Base-by-base conservation (phyloP, 2,329 filamentous ascomycete genomes). In the Alternaria sp. region DNA sequence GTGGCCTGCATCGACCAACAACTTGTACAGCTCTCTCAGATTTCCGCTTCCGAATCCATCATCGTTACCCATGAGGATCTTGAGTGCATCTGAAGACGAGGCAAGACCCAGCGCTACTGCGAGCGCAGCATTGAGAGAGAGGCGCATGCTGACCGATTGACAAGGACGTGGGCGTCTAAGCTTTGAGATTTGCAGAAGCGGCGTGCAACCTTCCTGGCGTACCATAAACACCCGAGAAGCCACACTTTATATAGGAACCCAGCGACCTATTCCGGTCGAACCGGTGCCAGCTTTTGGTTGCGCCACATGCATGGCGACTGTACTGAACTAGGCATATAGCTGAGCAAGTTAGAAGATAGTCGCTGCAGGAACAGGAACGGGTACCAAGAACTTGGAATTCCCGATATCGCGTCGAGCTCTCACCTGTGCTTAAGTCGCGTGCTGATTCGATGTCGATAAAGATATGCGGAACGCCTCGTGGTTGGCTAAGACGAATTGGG, bases 11-110 rank as follows among this genome's bases (percentile, higher is more conserved):
- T 62, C 65, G 18, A 75, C 68, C 14, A 77, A 56, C 18, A 71
- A 48, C 11, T 66, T 65, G 58, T 78, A 76, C 6, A 74, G 64
- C 54, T 79, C 76, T 32, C 77, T 72, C 18, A 79, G 41, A 28
- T 81, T 75, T 5, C 75, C 78, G 46, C 70, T 70, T 2, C 69
- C 78, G 52, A 78, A 80, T 11, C 78, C 78, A 60, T 81, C 78
- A 59, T 81, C 78, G 54, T 81, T 80, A 43, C 72, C 73, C 62
- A 80, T 68, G 4, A 80, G 63, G 46, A 80, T 79, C 60, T 76
- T 78, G 48, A 76, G 54, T 6, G 65, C 70, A 56, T 68, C 54
- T 22, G 63, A 51, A 3, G 64, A 53, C 5, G 57, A 60, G 5
- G 62, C 61, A 26, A 72, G 60, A 24, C 64, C 62, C 24, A 74